Evolutionary conservation across 2,329 filamentous ascomycete species (phyloP), one percentile per base, ranked within the genome.

Genomic region (Dothiorella sarmentorum): DNA sequence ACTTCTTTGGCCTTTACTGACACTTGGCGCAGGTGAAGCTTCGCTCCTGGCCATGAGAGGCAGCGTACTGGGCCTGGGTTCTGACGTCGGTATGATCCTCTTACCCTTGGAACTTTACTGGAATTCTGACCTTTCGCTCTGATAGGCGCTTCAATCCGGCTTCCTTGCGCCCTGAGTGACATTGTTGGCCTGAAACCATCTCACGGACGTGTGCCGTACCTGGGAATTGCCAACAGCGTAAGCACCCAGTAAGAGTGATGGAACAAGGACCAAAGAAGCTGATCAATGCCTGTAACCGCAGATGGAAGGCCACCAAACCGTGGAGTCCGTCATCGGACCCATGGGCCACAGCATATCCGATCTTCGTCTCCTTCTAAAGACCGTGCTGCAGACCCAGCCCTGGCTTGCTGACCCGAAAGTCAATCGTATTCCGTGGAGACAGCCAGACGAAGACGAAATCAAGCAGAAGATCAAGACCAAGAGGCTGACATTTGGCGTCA

Each of bases 331-430:
- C 22, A 10, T 55, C 10, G 63, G 64, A 11, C 56, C 65, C 4
- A 59, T 66, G 26, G 56, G 57, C 0, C 81, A 80, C 0, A 84
- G 81, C 1, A 71, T 81, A 1, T 75, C 77, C 1, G 80, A 80
- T 0, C 66, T 89, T 11, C 79, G 78, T 40, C 71, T 89, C 2
- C 66, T 85, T 2, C 76, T 18, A 15, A 15, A 22, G 58, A 62
- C 26, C 17, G 56, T 22, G 38, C 13, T 43, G 4, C 18, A 24
- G 7, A 20, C 26, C 22, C 65, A 83, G 55, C 87, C 87, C 0
- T 90, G 87, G 88, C 71, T 84, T 2, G 73, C 82, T 62, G 87
- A 90, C 68, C 86, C 87, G 0, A 73, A 85, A 0, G 84, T 86
- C 0, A 72, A 84, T 40, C 83, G 87, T 15, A 75, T 90, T 0